Evolutionary conservation across 345 rosid genomes (phyloP), one percentile per base, ranked within the genome.

Genomic region (Adansonia digitata): DNA sequence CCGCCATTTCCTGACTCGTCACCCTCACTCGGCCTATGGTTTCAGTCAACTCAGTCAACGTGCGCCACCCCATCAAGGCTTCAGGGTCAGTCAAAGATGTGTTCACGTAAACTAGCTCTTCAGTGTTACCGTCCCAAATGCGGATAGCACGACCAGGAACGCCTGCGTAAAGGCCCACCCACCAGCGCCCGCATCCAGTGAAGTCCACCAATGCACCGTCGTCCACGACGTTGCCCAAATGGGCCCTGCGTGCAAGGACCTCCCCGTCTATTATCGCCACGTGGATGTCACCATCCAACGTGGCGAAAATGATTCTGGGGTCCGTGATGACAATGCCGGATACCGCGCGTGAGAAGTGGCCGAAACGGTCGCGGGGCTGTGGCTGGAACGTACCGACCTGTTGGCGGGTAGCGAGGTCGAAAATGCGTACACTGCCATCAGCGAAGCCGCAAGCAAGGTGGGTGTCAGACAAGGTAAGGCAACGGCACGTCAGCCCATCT

Each of bases 121-220:
- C 98, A 0, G 82, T 72, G 76, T 77, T 71, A 0, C 87, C 82
- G 63, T 93, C 84, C 99, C 99, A 95, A 5, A 95, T 82, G 55
- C 74, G 97, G 68, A 89, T 86, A 2, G 97, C 91, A 37, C 88
- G 91, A 26, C 89, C 94, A 0, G 94, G 95, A 0, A 85, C 86
- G 0, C 98, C 99, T 0, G 97, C 99, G 67, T 87, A 92, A 4
- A 95, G 89, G 5, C 98, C 99, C 24, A 90, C 93, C 98, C 99
- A 95, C 87, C 89, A 91, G 0, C 84, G 89, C 5, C 78, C 81
- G 24, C 89, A 86, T 6, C 99, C 97, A 0, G 93, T 77, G 74
- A 93, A 93, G 68, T 95, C 98, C 24, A 95, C 87, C 18, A 95
- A 68, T 0, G 87, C 91, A 11, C 99, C 99, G 69, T 95, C 94